Conservation (phyloP, 805 yeast species). For the Torulaspora gathmanii region DNA sequence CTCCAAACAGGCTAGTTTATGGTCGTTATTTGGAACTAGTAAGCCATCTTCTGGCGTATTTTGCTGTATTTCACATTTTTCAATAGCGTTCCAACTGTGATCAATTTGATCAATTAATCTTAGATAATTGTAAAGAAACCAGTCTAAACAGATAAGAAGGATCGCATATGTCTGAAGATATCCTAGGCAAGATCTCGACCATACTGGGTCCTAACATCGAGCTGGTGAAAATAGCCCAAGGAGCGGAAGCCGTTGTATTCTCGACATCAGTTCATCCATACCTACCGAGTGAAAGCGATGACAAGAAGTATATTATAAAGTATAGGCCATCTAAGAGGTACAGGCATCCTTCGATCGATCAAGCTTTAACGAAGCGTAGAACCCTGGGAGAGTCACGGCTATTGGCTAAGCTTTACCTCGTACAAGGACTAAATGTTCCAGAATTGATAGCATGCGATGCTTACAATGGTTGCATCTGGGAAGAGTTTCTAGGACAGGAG, state of each 20-base stretch:
- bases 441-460: constrained; percentile 70
- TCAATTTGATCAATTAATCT: background rate
- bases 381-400: constrained; percentile 83
- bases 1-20: too few relatives aligned
- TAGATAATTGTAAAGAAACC: background rate
- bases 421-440: constrained; percentile 63
- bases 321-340: constrained; percentile 88
- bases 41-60: background rate
- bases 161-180: constrained; percentile 48
- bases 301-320: constrained; percentile 57
- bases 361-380: constrained; percentile 67
- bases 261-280: constrained; percentile 64
- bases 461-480: constrained; percentile 76
- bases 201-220: constrained; percentile 47
- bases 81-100: background rate
- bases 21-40: background rate
- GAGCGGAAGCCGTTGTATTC: constrained; percentile 87
- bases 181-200: constrained; percentile 42
- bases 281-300: constrained; percentile 35
- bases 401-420: constrained; percentile 48
- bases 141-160: background rate
- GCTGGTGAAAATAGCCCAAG: constrained; percentile 63
- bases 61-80: background rate
- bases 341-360: constrained; percentile 79
- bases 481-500: constrained; percentile 67